phyloP scores from a whole-genome alignment of 495 filamentous ascomycete species.

The Penicillium macrosclerotiorum region DNA sequence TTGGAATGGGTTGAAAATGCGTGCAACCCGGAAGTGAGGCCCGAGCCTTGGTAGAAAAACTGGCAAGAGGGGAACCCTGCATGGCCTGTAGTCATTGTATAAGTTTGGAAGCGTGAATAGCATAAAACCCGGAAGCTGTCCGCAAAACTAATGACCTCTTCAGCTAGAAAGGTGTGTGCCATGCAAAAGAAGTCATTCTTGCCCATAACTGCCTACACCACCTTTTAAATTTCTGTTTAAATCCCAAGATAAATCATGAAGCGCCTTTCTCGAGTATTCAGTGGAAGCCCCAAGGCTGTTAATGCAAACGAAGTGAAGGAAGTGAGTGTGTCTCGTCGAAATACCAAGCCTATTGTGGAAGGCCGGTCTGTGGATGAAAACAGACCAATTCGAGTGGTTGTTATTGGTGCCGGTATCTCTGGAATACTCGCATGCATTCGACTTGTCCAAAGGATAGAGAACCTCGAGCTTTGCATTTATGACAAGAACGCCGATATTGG shows the following conservation, averaged over 20 bases:
- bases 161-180: no score
- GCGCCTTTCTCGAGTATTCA: constrained; percentile 13
- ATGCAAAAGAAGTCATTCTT: neutral
- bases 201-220: neutral
- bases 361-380: constrained; percentile 56
- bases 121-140: neutral
- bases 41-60: neutral
- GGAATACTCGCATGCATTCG: constrained; percentile 62
- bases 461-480: constrained; percentile 64
- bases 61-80: neutral
- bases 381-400: constrained; percentile 54
- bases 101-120: neutral
- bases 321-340: neutral
- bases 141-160: no score
- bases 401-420: constrained; percentile 66
- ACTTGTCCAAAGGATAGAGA: constrained; percentile 54
- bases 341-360: constrained; percentile 24
- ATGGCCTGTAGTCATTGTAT: neutral
- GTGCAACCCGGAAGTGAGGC: neutral
- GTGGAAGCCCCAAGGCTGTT: constrained; percentile 3
- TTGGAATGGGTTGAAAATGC: no score
- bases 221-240: neutral
- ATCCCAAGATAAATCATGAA: no score
- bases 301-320: neutral
- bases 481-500: constrained; percentile 76